These are phyloP conservation scores for Cucumis cinereus DNA, from an alignment of 306 rosid species.

Conservation along the genomic window DNA sequence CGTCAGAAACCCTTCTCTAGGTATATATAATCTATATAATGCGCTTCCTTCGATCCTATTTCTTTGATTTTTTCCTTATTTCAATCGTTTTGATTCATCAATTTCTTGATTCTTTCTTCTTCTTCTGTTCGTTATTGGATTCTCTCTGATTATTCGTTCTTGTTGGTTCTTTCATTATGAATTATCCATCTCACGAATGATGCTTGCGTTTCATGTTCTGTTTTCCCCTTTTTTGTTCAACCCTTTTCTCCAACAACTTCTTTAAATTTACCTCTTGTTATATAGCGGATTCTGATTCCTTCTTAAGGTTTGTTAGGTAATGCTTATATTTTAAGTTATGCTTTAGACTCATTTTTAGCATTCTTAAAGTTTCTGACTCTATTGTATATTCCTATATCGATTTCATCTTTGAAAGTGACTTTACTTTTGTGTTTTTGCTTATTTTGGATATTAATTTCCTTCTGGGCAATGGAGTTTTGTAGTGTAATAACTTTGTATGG, in stretches of 20 bases:
- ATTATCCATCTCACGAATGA: neutral
- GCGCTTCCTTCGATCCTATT: neutral
- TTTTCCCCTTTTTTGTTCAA: neutral
- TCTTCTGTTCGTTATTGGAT: neutral
- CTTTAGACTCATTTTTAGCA: neutral
- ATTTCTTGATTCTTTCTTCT: neutral
- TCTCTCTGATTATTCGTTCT: neutral
- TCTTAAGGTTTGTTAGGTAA: neutral
- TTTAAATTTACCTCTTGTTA: neutral
- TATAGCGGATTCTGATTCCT: neutral
- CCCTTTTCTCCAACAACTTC: neutral
- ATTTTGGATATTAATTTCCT: conserved; percentile 8
- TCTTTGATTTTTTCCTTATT: neutral
- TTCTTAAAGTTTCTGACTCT: neutral
- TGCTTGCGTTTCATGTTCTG: neutral
- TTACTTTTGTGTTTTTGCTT: neutral
- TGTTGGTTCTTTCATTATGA: neutral
- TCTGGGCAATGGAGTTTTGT: neutral
- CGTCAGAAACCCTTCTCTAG: conserved; percentile 41
- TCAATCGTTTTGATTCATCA: too few species aligned
- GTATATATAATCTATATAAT: conserved; percentile 18
- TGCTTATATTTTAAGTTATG: neutral
- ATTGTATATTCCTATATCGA: neutral
- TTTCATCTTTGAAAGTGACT: neutral
- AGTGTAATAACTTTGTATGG: neutral